Base-by-base conservation (phyloP, 2,329 filamentous ascomycete species). In the Talaromyces pinophilus region DNA sequence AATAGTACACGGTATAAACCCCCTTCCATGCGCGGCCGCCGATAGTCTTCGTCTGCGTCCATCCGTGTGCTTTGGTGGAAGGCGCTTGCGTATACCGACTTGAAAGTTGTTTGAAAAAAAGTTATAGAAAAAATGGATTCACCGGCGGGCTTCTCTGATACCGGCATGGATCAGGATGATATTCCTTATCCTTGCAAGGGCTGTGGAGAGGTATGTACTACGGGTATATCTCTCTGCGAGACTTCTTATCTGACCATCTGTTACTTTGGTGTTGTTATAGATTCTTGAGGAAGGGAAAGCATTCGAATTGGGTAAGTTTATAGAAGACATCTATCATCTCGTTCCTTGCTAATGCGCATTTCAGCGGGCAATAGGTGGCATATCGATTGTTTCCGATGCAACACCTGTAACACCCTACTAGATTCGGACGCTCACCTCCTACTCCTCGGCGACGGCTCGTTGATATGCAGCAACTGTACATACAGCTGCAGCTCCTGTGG, bases 381-480 rank as follows among this genome's bases (percentile, higher is more conserved):
- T 84, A 92, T 99, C 75, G 92, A 97, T 82, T 99, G 95, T 84
- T 99, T 99, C 82, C 91, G 93, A 77, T 98, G 94, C 85, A 95
- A 97, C 79, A 96, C 92, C 65, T 99, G 94, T 84, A 88, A 89
- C 75, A 97, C 93, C 68, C 88, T 97, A 66, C 92, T 99, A 81
- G 95, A 99, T 82, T 98, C 95, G 69, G 94, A 99, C 77, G 95
- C 95, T 73, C 98, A 98, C 80, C 89, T 99, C 60, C 89, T 99
- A 62, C 90, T 99, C 30, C 91, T 99, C 69, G 95, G 95, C 77
- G 95, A 99, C 82, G 95, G 95, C 71, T 98, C 94, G 19, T 88
- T 99, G 71, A 98, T 99, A 73, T 99, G 95, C 85, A 98, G 97
- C 83, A 97, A 97, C 80, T 99, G 95, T 83, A 98, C 95, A 63